Evolutionary conservation across 148 eudicot genomes (phyloP).

Genomic region (Simmondsia chinensis): DNA sequence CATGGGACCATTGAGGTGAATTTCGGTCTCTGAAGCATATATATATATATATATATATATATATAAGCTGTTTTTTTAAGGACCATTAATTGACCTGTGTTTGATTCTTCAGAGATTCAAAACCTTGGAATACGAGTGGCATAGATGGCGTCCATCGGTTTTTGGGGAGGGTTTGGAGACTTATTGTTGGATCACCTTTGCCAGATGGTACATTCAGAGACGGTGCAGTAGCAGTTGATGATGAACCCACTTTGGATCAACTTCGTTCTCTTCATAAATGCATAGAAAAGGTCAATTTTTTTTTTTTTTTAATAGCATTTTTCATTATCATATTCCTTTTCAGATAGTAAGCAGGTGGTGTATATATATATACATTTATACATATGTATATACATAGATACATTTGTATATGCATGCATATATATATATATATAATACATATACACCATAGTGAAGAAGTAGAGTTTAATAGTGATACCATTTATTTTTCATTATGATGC

Average conservation of each 20-base stretch:
- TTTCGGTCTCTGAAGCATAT: slow-evolving; percentile 6
- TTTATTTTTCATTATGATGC: too few relatives aligned
- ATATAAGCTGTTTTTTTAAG: too few relatives aligned
- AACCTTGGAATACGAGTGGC: slow-evolving; percentile 95
- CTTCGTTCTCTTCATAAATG: slow-evolving; percentile 82
- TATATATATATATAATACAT: too few relatives aligned
- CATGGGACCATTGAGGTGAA: slow-evolving; percentile 95
- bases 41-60: too few relatives aligned
- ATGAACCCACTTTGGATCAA: slow-evolving; percentile 70
- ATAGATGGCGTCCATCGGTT: slow-evolving; percentile 98
- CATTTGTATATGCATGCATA: too few relatives aligned
- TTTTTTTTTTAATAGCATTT: not conserved
- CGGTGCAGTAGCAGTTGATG: slow-evolving; percentile 53
- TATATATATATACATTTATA: too few relatives aligned
- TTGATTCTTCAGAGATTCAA: slow-evolving; percentile 57
- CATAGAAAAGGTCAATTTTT: slow-evolving; percentile 55
- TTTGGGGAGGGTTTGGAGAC: slow-evolving; percentile 88
- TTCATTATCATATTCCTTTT: not conserved
- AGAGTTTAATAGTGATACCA: too few relatives aligned
- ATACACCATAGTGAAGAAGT: too few relatives aligned
- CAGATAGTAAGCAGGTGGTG: too few relatives aligned
- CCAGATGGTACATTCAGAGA: slow-evolving; percentile 57
- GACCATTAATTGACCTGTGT: too few relatives aligned
- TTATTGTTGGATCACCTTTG: slow-evolving; percentile 68
- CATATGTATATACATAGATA: too few relatives aligned